Percentiles rank a stretch among this genome's conserved stretches.
Evolutionary conservation across 345 rosid species (phyloP).

Genomic region (Leavenworthia alabamica): DNA sequence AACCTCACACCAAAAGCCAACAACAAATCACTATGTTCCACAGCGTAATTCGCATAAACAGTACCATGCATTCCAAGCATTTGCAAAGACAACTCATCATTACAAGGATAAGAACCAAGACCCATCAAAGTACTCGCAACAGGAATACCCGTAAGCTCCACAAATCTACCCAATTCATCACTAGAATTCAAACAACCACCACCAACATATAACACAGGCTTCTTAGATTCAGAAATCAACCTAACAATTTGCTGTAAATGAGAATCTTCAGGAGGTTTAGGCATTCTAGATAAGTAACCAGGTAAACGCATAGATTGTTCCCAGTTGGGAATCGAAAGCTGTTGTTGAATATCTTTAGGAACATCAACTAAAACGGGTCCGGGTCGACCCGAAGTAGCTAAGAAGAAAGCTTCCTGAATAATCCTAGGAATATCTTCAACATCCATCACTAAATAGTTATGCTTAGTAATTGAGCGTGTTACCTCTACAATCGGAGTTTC

Average conservation of each 20-base stretch:
- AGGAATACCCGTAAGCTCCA: conserved; percentile 79
- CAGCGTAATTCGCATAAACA: conserved; percentile 84
- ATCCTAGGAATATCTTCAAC: conserved; percentile 87
- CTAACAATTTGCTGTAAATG: conserved; percentile 79
- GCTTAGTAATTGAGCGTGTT: conserved; percentile 82
- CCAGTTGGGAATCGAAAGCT: conserved; percentile 80
- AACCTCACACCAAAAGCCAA: conserved; percentile 96
- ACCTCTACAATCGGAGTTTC: conserved; percentile 95
- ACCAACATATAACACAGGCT: conserved; percentile 90
- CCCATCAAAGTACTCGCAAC: conserved; percentile 99
- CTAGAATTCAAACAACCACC: conserved; percentile 98
- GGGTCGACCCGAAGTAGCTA: conserved; percentile 85
- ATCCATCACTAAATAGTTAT: conserved; percentile 78
- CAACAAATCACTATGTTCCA: conserved; percentile 77
- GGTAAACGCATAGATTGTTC: conserved; percentile 45
- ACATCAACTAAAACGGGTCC: conserved; percentile 91
- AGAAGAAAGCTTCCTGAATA: conserved; percentile 68
- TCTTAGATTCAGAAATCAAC: conserved; percentile 70
- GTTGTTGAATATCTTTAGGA: conserved; percentile 94
- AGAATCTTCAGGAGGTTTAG: conserved; percentile 46
- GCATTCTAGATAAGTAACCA: conserved; percentile 77
- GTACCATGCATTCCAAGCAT: conserved; percentile 99
- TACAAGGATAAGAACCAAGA: conserved; percentile 60
- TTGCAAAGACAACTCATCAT: conserved; percentile 60
- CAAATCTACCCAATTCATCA: conserved; percentile 70